phyloP scores from a whole-genome alignment of 345 rosid genomes.

The Heritiera fomes region DNA sequence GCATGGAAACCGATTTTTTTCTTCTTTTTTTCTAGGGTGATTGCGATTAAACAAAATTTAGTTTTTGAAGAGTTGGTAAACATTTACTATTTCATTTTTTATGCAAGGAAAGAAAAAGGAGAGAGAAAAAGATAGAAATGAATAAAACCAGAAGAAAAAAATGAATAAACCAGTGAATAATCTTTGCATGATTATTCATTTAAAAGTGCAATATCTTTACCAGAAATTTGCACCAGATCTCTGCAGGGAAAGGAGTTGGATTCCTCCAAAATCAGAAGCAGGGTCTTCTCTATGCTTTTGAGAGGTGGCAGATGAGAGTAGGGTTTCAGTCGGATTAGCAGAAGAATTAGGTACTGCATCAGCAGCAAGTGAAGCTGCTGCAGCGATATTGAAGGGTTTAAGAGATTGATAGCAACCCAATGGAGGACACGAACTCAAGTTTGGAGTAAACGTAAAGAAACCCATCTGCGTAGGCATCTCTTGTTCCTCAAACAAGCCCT shows the following conservation, averaged over 20 bases:
- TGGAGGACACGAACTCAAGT: slow-evolving; percentile 33
- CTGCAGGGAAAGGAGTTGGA: slow-evolving; percentile 55
- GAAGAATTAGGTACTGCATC: slow-evolving; percentile 24
- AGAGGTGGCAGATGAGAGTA: slow-evolving; percentile 40
- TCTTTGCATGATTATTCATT: slow-evolving; percentile 16
- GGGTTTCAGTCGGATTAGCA: slow-evolving; percentile 56
- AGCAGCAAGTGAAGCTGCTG: slow-evolving; percentile 34
- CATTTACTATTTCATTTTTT: slow-evolving; percentile 4
- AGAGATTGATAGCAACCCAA: slow-evolving; percentile 43
- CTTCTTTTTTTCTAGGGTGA: not conserved
- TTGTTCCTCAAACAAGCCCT: slow-evolving; percentile 61
- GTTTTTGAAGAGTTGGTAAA: not conserved
- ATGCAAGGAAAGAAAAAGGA: not conserved
- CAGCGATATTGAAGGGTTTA: slow-evolving; percentile 28
- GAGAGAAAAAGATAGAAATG: not conserved
- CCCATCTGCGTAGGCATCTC: slow-evolving; percentile 53
- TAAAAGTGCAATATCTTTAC: slow-evolving; percentile 34
- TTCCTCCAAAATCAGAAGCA: slow-evolving; percentile 35
- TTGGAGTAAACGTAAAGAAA: slow-evolving; percentile 55
- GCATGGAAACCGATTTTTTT: not conserved
- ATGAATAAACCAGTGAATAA: not conserved
- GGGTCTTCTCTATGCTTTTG: slow-evolving; percentile 40
- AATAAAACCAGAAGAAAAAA: not conserved
- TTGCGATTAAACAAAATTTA: not conserved
- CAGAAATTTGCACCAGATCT: slow-evolving; percentile 67